Evolutionary conservation across 495 filamentous ascomycete species (phyloP).

Genomic region (Hyaloscypha finlandica): DNA sequence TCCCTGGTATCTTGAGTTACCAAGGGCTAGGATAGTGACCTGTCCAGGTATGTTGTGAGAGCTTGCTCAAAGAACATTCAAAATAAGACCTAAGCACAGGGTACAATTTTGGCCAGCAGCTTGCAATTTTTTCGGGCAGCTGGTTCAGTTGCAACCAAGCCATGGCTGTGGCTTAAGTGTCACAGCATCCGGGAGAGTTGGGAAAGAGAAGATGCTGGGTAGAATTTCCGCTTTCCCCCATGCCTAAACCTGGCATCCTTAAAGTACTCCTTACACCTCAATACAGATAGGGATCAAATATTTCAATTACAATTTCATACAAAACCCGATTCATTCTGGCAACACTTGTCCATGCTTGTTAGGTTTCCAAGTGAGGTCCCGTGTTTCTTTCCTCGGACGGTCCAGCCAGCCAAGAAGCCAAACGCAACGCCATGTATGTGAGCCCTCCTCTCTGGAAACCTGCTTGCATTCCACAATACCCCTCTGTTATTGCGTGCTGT

Average conservation of each 20-base stretch:
- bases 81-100: too few species aligned
- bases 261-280: background rate
- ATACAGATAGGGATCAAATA: background rate
- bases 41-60: too few species aligned
- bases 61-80: too few species aligned
- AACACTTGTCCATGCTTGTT: background rate
- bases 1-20: too few species aligned
- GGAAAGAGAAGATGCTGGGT: background rate
- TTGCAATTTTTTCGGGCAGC: too few species aligned
- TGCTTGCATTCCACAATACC: too few species aligned
- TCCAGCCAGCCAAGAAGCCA: conserved; percentile 7
- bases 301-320: conserved; percentile 8
- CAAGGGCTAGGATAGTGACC: too few species aligned
- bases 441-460: background rate
- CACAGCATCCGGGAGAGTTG: too few species aligned
- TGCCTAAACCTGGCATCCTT: background rate
- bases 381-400: background rate
- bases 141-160: too few species aligned
- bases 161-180: too few species aligned
- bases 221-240: background rate
- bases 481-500: too few species aligned
- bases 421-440: conserved; percentile 2
- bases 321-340: background rate
- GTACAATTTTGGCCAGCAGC: too few species aligned
- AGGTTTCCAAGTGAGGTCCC: background rate